phyloP scores from a whole-genome alignment of 2,329 filamentous ascomycete species.

The Alternaria triticina region DNA sequence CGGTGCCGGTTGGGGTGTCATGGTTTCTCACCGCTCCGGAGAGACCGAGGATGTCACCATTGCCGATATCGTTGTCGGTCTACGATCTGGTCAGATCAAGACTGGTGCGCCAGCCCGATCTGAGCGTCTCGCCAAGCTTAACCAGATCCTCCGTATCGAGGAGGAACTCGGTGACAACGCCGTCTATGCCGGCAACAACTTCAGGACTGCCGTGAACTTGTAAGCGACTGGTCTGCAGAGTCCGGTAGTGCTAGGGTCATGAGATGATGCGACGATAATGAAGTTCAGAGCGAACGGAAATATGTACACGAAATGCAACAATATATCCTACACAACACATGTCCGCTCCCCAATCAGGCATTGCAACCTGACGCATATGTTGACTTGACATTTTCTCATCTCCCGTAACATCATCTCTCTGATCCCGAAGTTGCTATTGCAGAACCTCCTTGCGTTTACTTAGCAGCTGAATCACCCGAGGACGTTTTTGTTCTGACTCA shows the following conservation, averaged over 20 bases:
- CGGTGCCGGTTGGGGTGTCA: constrained; percentile 92
- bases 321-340: constrained; percentile 1
- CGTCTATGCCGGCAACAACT: constrained; percentile 88
- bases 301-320: constrained; percentile 9
- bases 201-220: constrained; percentile 88
- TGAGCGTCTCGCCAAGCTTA: constrained; percentile 98
- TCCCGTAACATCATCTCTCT: background rate
- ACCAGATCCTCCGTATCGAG: constrained; percentile 99
- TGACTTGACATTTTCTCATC: background rate
- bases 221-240: constrained; percentile 18
- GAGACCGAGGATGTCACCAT: constrained; percentile 99
- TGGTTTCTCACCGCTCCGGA: constrained; percentile 98
- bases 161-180: constrained; percentile 89
- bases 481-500: background rate
- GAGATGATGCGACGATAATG: constrained; percentile 8
- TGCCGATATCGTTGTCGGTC: constrained; percentile 95
- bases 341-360: background rate
- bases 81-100: constrained; percentile 91
- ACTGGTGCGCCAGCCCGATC: constrained; percentile 75
- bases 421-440: background rate
- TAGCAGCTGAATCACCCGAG: background rate
- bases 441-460: background rate
- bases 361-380: background rate
- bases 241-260: background rate
- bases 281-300: constrained; percentile 5